These are phyloP conservation scores for Globisporangium irregulare DNA, from an alignment of 352 stramenopile genomes.

Conservation along the genomic window DNA sequence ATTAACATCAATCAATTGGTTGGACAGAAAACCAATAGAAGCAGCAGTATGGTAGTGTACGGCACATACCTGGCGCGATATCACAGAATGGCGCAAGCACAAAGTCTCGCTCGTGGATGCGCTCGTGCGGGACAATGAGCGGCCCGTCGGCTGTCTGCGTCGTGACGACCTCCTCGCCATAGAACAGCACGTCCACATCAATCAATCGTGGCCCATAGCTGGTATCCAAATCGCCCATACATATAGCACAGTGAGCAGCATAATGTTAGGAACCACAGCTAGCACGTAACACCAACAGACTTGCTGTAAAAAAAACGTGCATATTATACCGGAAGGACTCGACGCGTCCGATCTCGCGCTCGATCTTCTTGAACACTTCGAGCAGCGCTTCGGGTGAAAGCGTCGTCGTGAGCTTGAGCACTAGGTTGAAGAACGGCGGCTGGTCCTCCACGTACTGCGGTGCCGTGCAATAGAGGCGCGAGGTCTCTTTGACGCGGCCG, in stretches of 20 bases:
- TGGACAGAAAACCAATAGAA: not conserved
- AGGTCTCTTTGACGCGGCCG: constrained; percentile 74
- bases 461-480: constrained; percentile 89
- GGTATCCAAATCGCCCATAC: not conserved
- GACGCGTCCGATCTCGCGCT: constrained; percentile 85
- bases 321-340: constrained; percentile 43
- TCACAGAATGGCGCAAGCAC: constrained; percentile 95
- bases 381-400: constrained; percentile 80
- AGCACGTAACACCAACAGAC: too few relatives aligned
- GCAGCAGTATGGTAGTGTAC: not conserved
- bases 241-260: not conserved
- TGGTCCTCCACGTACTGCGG: constrained; percentile 96
- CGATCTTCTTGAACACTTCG: constrained; percentile 85
- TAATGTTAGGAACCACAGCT: not conserved
- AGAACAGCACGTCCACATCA: constrained; percentile 96
- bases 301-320: too few relatives aligned
- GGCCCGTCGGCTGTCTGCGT: constrained; percentile 58
- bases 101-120: constrained; percentile 95
- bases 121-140: constrained; percentile 93
- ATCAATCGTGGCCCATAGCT: constrained; percentile 92
- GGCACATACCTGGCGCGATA: constrained; percentile 60
- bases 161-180: constrained; percentile 72
- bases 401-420: constrained; percentile 83
- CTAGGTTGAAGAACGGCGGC: constrained; percentile 94
- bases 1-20: not conserved